These are phyloP conservation scores for Vigna radiata DNA, from an alignment of 306 rosid genomes.

Conservation along the genomic window DNA sequence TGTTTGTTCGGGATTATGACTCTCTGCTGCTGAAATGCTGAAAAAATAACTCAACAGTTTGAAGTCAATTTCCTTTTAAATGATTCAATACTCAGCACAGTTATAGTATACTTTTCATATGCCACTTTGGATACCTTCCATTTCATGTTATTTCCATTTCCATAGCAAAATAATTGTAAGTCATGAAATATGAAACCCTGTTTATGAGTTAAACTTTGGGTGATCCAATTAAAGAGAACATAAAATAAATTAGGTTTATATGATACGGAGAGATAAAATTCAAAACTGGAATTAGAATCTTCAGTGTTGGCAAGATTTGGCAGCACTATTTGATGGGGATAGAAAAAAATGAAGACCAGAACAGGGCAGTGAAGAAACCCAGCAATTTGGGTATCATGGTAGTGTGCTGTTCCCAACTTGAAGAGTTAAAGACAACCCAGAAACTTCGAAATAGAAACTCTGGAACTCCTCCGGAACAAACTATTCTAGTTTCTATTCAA, in stretches of 20 bases:
- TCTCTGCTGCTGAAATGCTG: constrained; percentile 56
- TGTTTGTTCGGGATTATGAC: constrained; percentile 62
- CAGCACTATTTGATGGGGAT: neutral
- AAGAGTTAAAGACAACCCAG: neutral
- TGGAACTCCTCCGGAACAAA: neutral
- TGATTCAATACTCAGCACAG: neutral
- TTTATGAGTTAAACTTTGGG: neutral
- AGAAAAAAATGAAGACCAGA: neutral
- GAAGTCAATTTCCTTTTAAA: constrained; percentile 10
- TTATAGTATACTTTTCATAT: neutral
- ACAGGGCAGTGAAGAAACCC: neutral
- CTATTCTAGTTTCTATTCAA: neutral
- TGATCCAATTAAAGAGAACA: neutral
- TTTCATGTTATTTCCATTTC: neutral
- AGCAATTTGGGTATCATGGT: neutral
- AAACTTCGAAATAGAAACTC: constrained; percentile 1
- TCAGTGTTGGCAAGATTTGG: neutral
- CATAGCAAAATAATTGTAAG: neutral
- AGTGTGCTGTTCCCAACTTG: neutral
- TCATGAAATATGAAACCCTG: constrained; percentile 1
- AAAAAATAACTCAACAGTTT: constrained; percentile 33
- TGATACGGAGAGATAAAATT: neutral
- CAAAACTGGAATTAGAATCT: neutral
- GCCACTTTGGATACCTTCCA: neutral
- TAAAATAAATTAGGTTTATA: neutral